phyloP scores from a whole-genome alignment of 345 rosid species.

The Arabidopsis suecica region DNA sequence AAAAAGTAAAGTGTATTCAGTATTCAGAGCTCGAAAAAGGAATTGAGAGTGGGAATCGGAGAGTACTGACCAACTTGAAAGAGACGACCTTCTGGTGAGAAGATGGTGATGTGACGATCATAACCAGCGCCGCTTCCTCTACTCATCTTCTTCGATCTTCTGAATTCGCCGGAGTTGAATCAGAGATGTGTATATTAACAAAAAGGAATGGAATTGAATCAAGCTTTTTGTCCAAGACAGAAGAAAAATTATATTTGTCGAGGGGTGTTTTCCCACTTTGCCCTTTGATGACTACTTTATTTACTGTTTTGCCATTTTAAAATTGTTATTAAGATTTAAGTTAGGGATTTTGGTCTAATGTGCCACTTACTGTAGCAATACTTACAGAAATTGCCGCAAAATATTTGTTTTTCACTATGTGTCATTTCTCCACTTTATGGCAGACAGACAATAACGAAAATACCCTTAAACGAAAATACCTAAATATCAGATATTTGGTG shows the following conservation, averaged over 20 bases:
- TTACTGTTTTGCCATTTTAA: neutral
- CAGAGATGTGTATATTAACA: neutral
- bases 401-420: no score
- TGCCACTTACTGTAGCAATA: no score
- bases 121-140: conserved; percentile 88
- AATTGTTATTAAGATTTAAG: no score
- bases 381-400: no score
- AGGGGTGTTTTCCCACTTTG: neutral
- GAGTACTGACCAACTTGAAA: conserved; percentile 73
- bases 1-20: neutral
- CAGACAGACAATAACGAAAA: no score
- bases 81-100: conserved; percentile 89
- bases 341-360: no score
- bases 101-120: conserved; percentile 90
- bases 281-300: neutral
- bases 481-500: no score
- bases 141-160: conserved; percentile 53
- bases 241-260: neutral
- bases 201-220: neutral
- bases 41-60: no score
- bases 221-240: neutral
- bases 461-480: no score
- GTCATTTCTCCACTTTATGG: no score
- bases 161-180: neutral
- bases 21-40: no score